Evolutionary conservation across 768 basidiomycete species (phyloP), one percentile per base, ranked within the genome.

Genomic region (Daedaleopsis sinensis): DNA sequence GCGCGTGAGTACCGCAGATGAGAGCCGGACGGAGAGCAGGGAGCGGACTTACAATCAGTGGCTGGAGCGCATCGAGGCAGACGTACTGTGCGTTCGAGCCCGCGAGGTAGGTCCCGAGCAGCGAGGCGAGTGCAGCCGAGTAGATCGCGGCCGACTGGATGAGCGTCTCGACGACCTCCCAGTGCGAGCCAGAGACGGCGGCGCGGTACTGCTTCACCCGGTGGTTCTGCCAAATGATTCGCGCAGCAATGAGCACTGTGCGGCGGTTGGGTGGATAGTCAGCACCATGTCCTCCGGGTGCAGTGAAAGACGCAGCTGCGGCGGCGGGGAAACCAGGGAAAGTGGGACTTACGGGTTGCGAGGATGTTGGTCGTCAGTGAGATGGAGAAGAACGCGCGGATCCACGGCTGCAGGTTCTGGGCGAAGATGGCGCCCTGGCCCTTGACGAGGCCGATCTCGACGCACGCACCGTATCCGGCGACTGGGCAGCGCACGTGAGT

Each of bases 1-100:
- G 7, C 7, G 27, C 7, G 27, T 7, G 27, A 32, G 27, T n/a
- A n/a, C n/a, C n/a, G n/a, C n/a, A n/a, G n/a, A n/a, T n/a, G n/a
- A n/a, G n/a, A n/a, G 23, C 23, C 18, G 27, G 1, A 24, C n/a
- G 16, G 8, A 1, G 16, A 11, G 24, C 1, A 35, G 3, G 35
- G 35, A 43, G n/a, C 2, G 19, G 42, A 56, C 62, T 37, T 42
- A 64, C 62, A 21, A 64, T 64, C 35, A 64, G 56, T n/a, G 63
- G 63, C 55, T 64, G 63, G 23, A 60, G 51, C n/a, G 43, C 32
- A 39, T 64, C 63, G 9, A 64, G 39, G 38, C 51, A 53, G 23
- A 64, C 52, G 36, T 64, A 60, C 59, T 64, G 63, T n/a, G 59
- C 63, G 44, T 64, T 64, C 5, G 63, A 61, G 39, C 59, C 59